Conservation (phyloP, 495 filamentous ascomycete species). For the Penicillium desertorum region DNA sequence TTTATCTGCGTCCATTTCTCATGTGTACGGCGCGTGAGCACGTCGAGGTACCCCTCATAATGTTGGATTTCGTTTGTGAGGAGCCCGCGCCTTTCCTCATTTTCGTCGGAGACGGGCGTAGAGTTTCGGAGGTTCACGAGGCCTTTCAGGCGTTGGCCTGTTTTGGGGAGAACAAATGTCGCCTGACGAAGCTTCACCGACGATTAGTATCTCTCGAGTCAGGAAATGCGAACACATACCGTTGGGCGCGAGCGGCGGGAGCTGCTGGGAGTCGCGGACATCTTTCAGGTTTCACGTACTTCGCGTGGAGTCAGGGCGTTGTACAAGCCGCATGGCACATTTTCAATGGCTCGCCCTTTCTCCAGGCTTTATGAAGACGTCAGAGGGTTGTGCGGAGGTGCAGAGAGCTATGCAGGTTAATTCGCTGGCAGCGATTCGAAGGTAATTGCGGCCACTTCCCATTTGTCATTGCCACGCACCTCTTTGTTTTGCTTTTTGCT, state of each 20-base stretch:
- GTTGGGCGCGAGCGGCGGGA: conserved; percentile 46
- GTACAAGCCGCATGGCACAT: conserved; percentile 7
- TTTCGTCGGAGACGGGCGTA: conserved; percentile 12
- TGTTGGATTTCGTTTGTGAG: conserved; percentile 34
- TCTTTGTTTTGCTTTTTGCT: conserved; percentile 4
- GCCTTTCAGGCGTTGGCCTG: conserved; percentile 54
- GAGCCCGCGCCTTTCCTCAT: conserved; percentile 43
- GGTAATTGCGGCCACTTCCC: conserved; percentile 19
- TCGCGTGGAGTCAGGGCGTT: conserved; percentile 12
- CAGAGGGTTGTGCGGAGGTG: conserved; percentile 9
- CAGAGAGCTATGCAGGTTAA: conserved; percentile 9
- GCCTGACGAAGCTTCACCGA: conserved; percentile 50
- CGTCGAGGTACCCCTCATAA: conserved; percentile 19
- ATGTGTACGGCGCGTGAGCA: conserved; percentile 13
- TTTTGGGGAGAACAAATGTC: conserved; percentile 52
- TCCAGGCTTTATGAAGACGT: conserved; percentile 10
- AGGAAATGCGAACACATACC: conserved; percentile 24
- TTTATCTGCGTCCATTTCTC: conserved; percentile 25
- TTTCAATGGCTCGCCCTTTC: neutral
- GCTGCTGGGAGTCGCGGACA: conserved; percentile 38
- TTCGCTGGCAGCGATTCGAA: conserved; percentile 14
- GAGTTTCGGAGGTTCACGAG: conserved; percentile 47
- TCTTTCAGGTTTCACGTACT: conserved; percentile 24
- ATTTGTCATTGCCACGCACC: conserved; percentile 16
- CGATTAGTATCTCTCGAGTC: conserved; percentile 9